These are phyloP conservation scores for Backusella mclennaniae DNA, from an alignment of 192 early-diverging fungal genomes.

Conservation along the genomic window DNA sequence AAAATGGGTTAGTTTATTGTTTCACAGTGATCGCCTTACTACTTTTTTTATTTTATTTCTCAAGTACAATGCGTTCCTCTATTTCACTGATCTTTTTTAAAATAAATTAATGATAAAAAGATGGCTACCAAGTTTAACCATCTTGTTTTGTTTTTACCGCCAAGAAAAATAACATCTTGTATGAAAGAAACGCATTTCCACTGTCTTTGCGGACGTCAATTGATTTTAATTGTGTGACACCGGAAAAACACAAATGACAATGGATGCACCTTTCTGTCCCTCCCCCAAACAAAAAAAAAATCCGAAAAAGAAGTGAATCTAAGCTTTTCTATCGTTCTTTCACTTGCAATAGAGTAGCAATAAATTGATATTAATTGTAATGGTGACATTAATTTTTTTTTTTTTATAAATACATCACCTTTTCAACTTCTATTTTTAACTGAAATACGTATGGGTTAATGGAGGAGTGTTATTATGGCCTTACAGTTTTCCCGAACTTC, in stretches of 20 bases:
- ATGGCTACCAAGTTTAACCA: not conserved
- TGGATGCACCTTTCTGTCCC: too few species aligned
- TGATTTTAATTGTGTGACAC: too few species aligned
- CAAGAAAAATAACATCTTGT: too few species aligned
- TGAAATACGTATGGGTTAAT: not conserved
- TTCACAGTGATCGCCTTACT: slow-evolving; percentile 8
- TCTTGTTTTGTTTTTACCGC: not conserved
- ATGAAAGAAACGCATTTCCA: too few species aligned
- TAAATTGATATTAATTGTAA: not conserved
- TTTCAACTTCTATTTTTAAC: not conserved
- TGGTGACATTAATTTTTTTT: not conserved
- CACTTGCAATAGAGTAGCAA: not conserved
- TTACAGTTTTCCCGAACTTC: not conserved
- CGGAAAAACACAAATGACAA: too few species aligned
- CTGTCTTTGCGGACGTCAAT: too few species aligned
- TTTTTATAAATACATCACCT: not conserved
- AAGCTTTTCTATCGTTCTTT: not conserved
- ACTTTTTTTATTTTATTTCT: not conserved
- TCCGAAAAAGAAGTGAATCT: not conserved
- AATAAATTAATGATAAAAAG: not conserved
- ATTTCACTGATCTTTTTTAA: not conserved
- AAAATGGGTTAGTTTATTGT: not conserved
- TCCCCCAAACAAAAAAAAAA: not conserved
- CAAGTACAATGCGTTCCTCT: not conserved
- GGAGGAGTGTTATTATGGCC: not conserved